A percentile compares a stretch with the other conserved stretches of the same genome.
These are phyloP conservation scores for Mycena sp. DNA, from an alignment of 1,284 basidiomycete genomes.

Conservation along the genomic window DNA sequence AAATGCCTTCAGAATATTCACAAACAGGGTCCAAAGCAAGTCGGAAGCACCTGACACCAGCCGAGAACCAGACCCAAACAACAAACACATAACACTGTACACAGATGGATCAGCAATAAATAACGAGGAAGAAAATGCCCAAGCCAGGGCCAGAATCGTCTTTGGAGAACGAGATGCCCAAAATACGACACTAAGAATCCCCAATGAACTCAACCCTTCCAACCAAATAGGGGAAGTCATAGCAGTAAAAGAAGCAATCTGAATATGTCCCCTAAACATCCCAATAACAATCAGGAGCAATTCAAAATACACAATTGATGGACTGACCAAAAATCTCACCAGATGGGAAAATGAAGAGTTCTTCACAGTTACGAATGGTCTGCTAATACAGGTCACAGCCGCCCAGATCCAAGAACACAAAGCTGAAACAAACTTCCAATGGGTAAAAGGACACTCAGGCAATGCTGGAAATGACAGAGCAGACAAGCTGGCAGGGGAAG, in stretches of 20 bases:
- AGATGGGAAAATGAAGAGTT: conserved; percentile 32
- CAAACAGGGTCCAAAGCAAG: neutral
- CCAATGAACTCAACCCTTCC: conserved; percentile 19
- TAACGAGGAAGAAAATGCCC: too few species aligned
- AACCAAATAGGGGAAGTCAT: conserved; percentile 37
- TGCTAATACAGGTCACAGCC: conserved; percentile 10
- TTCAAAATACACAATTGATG: conserved; percentile 25
- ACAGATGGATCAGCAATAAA: too few species aligned
- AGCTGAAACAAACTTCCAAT: conserved; percentile 5
- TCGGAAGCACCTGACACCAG: neutral
- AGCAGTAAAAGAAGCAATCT: conserved; percentile 17
- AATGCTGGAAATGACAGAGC: conserved; percentile 22
- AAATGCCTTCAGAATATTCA: conserved; percentile 30
- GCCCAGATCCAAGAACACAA: conserved; percentile 1
- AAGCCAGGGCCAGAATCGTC: conserved; percentile 36
- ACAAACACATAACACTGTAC: conserved; percentile 15
- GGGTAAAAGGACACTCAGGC: conserved; percentile 29
- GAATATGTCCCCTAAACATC: neutral
- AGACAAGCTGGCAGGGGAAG: conserved; percentile 15
- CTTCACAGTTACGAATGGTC: conserved; percentile 14
- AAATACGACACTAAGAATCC: conserved; percentile 32
- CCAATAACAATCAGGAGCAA: conserved; percentile 11
- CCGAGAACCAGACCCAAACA: neutral
- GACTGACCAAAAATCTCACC: conserved; percentile 17
- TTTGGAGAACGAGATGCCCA: conserved; percentile 15